Evolutionary conservation across 2,329 filamentous ascomycete genomes (phyloP).

Genomic region (Cytospora schulzeri): DNA sequence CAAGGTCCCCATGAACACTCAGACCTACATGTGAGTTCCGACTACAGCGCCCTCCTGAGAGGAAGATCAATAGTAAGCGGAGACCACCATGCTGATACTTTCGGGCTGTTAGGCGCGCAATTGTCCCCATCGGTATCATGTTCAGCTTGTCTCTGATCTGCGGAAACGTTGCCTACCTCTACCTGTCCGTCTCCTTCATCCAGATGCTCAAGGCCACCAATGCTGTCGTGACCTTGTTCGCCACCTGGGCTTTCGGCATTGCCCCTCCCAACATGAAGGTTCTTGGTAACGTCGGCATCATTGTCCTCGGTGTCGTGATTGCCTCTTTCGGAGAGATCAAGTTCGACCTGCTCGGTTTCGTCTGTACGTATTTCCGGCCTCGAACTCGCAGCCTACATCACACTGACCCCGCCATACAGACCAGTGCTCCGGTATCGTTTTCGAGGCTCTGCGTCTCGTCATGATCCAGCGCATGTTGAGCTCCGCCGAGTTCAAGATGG

Average conservation of each 20-base stretch:
- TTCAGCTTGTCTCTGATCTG: constrained; percentile 92
- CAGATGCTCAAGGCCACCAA: constrained; percentile 98
- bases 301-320: constrained; percentile 87
- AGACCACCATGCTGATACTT: constrained; percentile 1
- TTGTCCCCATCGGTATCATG: constrained; percentile 87
- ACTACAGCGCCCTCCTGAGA: background rate
- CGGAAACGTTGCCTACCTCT: constrained; percentile 87
- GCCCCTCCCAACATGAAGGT: constrained; percentile 78
- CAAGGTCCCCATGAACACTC: constrained; percentile 84
- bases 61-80: constrained; percentile 40
- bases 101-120: constrained; percentile 63
- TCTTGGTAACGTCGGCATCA: constrained; percentile 84
- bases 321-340: constrained; percentile 90
- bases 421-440: constrained; percentile 72
- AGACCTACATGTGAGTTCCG: constrained; percentile 29
- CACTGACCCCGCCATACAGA: constrained; percentile 41
- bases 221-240: constrained; percentile 83
- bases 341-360: constrained; percentile 74
- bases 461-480: constrained; percentile 77
- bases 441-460: constrained; percentile 75
- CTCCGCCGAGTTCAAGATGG: constrained; percentile 82
- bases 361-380: constrained; percentile 45
- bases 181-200: constrained; percentile 88
- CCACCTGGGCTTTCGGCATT: constrained; percentile 81
- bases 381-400: background rate